Evolutionary conservation across 2,329 filamentous ascomycete genomes (phyloP).

Genomic region (Periconia sp.): DNA sequence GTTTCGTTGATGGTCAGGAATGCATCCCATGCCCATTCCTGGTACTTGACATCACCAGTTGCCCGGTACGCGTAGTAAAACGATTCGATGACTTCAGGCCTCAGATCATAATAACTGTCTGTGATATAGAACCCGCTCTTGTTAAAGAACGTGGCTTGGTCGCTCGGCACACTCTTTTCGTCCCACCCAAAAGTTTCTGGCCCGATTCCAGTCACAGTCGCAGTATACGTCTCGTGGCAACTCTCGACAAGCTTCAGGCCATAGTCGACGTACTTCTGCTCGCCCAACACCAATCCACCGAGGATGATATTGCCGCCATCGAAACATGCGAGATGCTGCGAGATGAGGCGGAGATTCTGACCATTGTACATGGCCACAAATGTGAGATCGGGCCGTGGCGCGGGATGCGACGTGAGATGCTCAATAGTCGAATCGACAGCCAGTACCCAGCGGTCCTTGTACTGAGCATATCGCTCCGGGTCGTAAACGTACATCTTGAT

Average conservation of each 20-base stretch:
- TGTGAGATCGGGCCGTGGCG: slow-evolving; percentile 67
- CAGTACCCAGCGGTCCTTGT: slow-evolving; percentile 72
- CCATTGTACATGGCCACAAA: slow-evolving; percentile 65
- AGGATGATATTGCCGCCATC: slow-evolving; percentile 84
- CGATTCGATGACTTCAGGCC: slow-evolving; percentile 81
- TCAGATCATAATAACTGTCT: slow-evolving; percentile 63
- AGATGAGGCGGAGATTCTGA: slow-evolving; percentile 40
- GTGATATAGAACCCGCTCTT: slow-evolving; percentile 72
- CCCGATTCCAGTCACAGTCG: slow-evolving; percentile 72
- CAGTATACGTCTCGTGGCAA: slow-evolving; percentile 73
- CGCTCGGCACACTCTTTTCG: slow-evolving; percentile 27
- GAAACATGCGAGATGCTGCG: slow-evolving; percentile 70
- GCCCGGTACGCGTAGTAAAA: slow-evolving; percentile 85
- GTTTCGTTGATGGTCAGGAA: slow-evolving; percentile 69
- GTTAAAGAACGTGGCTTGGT: slow-evolving; percentile 61
- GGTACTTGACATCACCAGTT: slow-evolving; percentile 74
- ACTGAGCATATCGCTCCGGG: slow-evolving; percentile 60
- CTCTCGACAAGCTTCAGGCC: slow-evolving; percentile 71
- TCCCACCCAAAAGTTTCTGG: slow-evolving; percentile 62
- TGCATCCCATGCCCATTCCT: slow-evolving; percentile 81
- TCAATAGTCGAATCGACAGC: slow-evolving; percentile 76
- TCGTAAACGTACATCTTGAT: slow-evolving; percentile 92
- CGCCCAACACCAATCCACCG: slow-evolving; percentile 69
- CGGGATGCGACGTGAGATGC: slow-evolving; percentile 70
- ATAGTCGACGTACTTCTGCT: slow-evolving; percentile 70